Evolutionary conservation across 192 early-diverging fungal species (phyloP).

Genomic region (Haplosporangium gracile): DNA sequence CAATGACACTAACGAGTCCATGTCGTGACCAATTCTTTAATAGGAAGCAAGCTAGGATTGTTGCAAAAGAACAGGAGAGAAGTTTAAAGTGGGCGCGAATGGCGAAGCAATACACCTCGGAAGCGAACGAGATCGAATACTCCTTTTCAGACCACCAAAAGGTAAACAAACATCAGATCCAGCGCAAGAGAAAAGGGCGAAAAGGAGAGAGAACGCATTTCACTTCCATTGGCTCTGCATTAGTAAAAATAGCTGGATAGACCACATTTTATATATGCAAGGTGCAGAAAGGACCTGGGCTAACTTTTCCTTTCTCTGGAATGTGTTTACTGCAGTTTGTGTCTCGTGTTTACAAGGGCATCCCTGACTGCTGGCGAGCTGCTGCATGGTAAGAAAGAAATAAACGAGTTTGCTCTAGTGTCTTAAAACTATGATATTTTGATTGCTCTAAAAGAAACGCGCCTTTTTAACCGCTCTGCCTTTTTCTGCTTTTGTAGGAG

Average conservation of each 20-base stretch:
- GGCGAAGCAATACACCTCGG: constrained; percentile 32
- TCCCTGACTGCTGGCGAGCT: constrained; percentile 70
- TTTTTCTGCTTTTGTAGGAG: constrained; percentile 26
- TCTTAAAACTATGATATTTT: background rate
- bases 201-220: background rate
- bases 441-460: background rate
- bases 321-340: constrained; percentile 55
- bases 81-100: constrained; percentile 27
- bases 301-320: background rate
- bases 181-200: background rate
- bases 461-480: background rate
- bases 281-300: background rate
- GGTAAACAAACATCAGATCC: constrained; percentile 27
- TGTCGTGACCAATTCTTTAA: background rate
- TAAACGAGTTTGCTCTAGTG: background rate
- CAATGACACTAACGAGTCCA: background rate
- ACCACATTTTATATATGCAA: background rate
- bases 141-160: constrained; percentile 31
- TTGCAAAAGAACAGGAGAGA: constrained; percentile 41
- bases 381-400: constrained; percentile 63
- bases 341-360: constrained; percentile 67
- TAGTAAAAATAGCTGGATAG: background rate
- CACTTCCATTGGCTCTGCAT: background rate
- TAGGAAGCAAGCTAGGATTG: constrained; percentile 21
- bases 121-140: constrained; percentile 39